Evolutionary conservation across 1,284 basidiomycete species (phyloP), one percentile per base, ranked within the genome.

Genomic region (Schizopora paradoxa): DNA sequence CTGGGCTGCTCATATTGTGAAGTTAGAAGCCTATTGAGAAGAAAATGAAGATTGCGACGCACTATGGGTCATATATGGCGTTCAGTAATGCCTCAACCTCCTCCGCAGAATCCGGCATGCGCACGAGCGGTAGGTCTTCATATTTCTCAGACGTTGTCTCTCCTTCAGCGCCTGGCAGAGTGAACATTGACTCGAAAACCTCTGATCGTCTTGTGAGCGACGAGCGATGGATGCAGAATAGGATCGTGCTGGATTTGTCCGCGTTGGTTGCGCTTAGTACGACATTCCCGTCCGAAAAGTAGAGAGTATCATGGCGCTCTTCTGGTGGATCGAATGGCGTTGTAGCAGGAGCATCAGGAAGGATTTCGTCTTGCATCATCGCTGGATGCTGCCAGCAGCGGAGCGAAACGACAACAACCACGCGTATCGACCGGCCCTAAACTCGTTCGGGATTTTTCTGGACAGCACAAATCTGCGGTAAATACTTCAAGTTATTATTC

Each of bases 241-340:
- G 19, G n/a, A 43, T 18, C 8, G 25, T 28, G 5, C 22, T 19
- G 25, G n/a, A 7, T 29, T 25, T 16, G 19, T 10, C 16, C 16
- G 23, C 8, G 13, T 18, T 22, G 6, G 37, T 18, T n/a, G 23
- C 40, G 27, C 26, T 18, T 6, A 41, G 40, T 28, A 41, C 40
- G 27, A 41, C 32, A 19, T 27, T 41, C n/a, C 40, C 40, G n/a
- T 41, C 40, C 14, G 14, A 25, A 19, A 41, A 41, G 40, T 41
- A 41, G n/a, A 41, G 32, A 6, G 21, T 10, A 6, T 8, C 25
- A 19, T 41, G 40, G n/a, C n/a, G n/a, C n/a, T n/a, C n/a, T n/a
- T n/a, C n/a, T n/a, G n/a, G n/a, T n/a, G n/a, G n/a, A n/a, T n/a
- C n/a, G n/a, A n/a, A n/a, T n/a, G n/a, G n/a, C n/a, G n/a, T n/a